A percentile compares a stretch with the other conserved stretches of the same genome.
Conservation (phyloP, 2,329 filamentous ascomycete species). For the Xylaria sp. region DNA sequence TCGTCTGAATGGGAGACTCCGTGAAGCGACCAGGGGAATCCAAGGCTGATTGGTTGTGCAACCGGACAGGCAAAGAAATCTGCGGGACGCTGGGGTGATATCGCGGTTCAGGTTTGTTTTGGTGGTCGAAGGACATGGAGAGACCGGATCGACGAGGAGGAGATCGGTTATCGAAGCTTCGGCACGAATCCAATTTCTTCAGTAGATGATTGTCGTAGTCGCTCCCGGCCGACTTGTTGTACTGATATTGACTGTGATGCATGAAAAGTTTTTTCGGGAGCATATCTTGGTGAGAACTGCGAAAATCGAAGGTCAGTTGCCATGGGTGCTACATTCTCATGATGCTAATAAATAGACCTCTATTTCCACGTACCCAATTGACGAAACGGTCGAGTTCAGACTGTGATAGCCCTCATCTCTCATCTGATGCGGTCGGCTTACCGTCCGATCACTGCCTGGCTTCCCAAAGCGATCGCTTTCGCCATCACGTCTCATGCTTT, state of each 20-base stretch:
- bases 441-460: conserved; percentile 18
- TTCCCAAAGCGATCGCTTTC: conserved; percentile 25
- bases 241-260: conserved; percentile 46
- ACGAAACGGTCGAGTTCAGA: conserved; percentile 30
- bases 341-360: neutral
- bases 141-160: conserved; percentile 41
- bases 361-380: conserved; percentile 24
- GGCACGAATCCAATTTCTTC: conserved; percentile 49
- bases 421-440: conserved; percentile 20
- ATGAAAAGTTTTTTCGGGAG: conserved; percentile 42
- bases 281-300: conserved; percentile 39
- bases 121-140: conserved; percentile 39
- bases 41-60: conserved; percentile 38
- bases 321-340: neutral
- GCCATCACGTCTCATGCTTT: conserved; percentile 25
- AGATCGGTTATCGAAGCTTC: conserved; percentile 41
- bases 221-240: conserved; percentile 36
- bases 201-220: conserved; percentile 48
- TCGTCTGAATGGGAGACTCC: conserved; percentile 45
- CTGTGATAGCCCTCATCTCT: conserved; percentile 34
- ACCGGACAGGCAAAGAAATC: conserved; percentile 43
- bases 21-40: conserved; percentile 42
- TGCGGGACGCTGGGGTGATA: conserved; percentile 33
- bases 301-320: conserved; percentile 8
- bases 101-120: conserved; percentile 35